phyloP scores from a whole-genome alignment of 371 early-diverging fungal species.

The Mucor plumbeus region DNA sequence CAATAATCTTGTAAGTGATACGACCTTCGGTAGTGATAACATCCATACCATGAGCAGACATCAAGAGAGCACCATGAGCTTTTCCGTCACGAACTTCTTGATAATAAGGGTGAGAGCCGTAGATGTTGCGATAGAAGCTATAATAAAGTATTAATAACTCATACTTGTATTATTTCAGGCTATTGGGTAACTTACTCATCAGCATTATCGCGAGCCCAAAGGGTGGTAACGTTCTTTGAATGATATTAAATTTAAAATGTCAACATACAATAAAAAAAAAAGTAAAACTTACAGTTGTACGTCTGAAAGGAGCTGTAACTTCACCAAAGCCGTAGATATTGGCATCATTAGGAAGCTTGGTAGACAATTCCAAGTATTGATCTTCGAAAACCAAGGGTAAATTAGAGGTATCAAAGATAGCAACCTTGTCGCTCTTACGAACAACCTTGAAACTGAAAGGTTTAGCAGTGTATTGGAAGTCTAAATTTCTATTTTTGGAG shows the following conservation, averaged over 20 bases:
- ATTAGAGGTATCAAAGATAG: slow-evolving; percentile 65
- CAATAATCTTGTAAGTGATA: slow-evolving; percentile 70
- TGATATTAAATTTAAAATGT: too few species aligned
- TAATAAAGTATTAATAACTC: neutral
- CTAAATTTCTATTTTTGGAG: slow-evolving; percentile 37
- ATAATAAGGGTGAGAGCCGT: slow-evolving; percentile 77
- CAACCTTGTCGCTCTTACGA: slow-evolving; percentile 49
- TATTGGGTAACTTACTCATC: slow-evolving; percentile 34
- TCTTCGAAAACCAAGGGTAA: slow-evolving; percentile 69
- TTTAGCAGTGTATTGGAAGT: slow-evolving; percentile 49
- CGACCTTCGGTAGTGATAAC: slow-evolving; percentile 55
- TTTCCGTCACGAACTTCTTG: slow-evolving; percentile 68
- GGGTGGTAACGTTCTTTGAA: slow-evolving; percentile 40
- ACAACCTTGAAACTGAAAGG: slow-evolving; percentile 64
- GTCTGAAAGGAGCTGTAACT: slow-evolving; percentile 54
- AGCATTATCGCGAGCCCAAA: slow-evolving; percentile 66
- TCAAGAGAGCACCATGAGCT: slow-evolving; percentile 63
- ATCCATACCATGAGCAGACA: slow-evolving; percentile 82
- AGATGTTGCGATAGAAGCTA: slow-evolving; percentile 61
- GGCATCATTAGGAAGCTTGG: slow-evolving; percentile 55
- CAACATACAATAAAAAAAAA: neutral
- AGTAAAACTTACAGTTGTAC: slow-evolving; percentile 32
- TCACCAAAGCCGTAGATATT: slow-evolving; percentile 81
- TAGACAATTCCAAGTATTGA: slow-evolving; percentile 70
- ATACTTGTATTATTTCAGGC: too few species aligned